These are phyloP conservation scores for Aureobasidium subglaciale DNA, from an alignment of 2,329 filamentous ascomycete species.

Conservation along the genomic window DNA sequence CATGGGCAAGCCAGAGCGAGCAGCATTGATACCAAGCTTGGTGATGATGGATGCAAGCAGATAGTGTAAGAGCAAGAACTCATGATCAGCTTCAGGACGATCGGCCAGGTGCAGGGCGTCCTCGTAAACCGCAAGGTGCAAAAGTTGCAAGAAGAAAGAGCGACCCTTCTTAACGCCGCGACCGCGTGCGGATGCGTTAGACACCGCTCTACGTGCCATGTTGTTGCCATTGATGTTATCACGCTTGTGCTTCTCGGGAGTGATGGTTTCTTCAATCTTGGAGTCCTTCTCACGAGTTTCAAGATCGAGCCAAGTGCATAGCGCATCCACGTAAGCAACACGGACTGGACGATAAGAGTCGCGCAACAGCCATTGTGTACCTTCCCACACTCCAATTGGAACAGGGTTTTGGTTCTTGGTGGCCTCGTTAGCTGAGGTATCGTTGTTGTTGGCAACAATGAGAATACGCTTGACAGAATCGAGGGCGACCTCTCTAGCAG, in stretches of 20 bases:
- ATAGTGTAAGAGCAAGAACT: slow-evolving; percentile 70
- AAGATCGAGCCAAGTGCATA: slow-evolving; percentile 66
- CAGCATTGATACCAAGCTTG: slow-evolving; percentile 75
- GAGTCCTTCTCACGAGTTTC: slow-evolving; percentile 27
- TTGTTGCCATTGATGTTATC: slow-evolving; percentile 28
- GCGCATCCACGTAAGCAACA: slow-evolving; percentile 75
- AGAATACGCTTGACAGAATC: slow-evolving; percentile 77
- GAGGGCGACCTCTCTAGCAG: slow-evolving; percentile 58
- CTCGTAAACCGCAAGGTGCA: slow-evolving; percentile 87
- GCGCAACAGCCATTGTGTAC: slow-evolving; percentile 86
- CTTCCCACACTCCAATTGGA: slow-evolving; percentile 82
- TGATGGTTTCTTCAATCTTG: slow-evolving; percentile 12
- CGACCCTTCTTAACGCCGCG: slow-evolving; percentile 47
- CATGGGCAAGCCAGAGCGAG: slow-evolving; percentile 76
- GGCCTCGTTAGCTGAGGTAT: slow-evolving; percentile 46
- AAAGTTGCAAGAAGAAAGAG: slow-evolving; percentile 69
- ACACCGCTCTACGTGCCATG: slow-evolving; percentile 57
- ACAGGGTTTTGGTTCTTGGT: slow-evolving; percentile 54
- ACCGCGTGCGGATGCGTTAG: slow-evolving; percentile 58
- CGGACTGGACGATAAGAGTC: slow-evolving; percentile 73
- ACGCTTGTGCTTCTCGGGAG: slow-evolving; percentile 34
- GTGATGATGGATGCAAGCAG: slow-evolving; percentile 67
- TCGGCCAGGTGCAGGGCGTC: slow-evolving; percentile 67
- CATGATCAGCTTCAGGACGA: slow-evolving; percentile 53
- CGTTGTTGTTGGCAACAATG: slow-evolving; percentile 59